Percentiles rank a stretch among this genome's conserved stretches.
phyloP scores from a whole-genome alignment of 2,329 filamentous ascomycete genomes.

The Verticillium dahliae region DNA sequence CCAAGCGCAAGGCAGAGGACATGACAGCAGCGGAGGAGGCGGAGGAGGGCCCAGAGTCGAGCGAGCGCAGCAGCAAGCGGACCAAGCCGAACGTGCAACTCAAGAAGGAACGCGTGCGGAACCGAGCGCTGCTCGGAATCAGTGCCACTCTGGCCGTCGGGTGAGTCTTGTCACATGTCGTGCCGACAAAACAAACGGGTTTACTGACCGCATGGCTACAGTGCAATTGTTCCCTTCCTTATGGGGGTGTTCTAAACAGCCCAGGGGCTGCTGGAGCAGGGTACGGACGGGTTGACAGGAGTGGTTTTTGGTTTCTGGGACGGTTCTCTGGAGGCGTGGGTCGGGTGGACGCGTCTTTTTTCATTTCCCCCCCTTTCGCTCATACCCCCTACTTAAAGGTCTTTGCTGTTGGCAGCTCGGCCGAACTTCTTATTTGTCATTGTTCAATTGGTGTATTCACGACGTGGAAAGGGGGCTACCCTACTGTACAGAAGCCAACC shows the following conservation, averaged over 20 bases:
- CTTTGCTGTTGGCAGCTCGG: neutral
- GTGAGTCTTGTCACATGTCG: constrained; percentile 52
- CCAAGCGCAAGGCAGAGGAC: constrained; percentile 71
- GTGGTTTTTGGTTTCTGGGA: constrained; percentile 4
- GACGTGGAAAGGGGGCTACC: neutral
- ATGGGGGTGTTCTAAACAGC: constrained; percentile 39
- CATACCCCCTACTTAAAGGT: constrained; percentile 2
- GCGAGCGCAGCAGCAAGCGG: constrained; percentile 58
- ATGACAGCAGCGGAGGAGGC: constrained; percentile 60
- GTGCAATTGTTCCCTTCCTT: constrained; percentile 44
- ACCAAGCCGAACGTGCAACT: constrained; percentile 74
- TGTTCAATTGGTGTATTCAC: neutral
- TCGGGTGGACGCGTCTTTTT: constrained; percentile 5
- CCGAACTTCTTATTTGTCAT: neutral
- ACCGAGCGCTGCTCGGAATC: constrained; percentile 77
- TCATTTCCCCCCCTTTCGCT: constrained; percentile 7
- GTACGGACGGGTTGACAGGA: neutral
- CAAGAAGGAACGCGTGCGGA: constrained; percentile 79
- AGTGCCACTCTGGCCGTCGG: constrained; percentile 82
- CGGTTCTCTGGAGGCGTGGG: constrained; percentile 3
- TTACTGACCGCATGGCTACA: constrained; percentile 14
- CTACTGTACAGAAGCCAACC: neutral
- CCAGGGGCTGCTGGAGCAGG: neutral
- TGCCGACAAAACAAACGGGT: neutral
- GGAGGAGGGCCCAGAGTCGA: constrained; percentile 33